Percentiles rank a stretch among this genome's conserved stretches.
Evolutionary conservation across 23 red algal genomes (phyloP).

Genomic region (Chondrus crispus): DNA sequence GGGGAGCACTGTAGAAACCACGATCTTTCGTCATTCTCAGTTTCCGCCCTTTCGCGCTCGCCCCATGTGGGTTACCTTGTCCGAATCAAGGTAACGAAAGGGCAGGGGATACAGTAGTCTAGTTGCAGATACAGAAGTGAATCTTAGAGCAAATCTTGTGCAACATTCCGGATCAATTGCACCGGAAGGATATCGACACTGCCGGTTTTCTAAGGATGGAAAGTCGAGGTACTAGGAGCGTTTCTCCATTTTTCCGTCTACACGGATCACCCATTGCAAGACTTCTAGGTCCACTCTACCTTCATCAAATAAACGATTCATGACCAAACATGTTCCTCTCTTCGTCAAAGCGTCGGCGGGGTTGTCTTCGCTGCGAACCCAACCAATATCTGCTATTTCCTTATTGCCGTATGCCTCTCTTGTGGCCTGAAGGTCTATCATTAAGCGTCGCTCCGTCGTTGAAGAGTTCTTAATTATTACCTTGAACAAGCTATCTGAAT

Average conservation of each 20-base stretch:
- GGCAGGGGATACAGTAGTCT: too few species aligned
- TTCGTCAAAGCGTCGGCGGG: slow-evolving; percentile 20
- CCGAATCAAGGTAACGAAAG: too few species aligned
- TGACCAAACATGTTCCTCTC: not conserved
- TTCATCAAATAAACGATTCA: slow-evolving; percentile 6
- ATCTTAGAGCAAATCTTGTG: not conserved
- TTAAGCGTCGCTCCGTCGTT: slow-evolving; percentile 44
- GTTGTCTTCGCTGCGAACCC: not conserved
- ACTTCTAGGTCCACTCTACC: not conserved
- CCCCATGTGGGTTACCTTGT: too few species aligned
- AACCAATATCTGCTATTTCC: slow-evolving; percentile 47
- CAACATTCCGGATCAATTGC: too few species aligned
- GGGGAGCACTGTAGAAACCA: too few species aligned
- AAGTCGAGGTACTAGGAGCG: not conserved
- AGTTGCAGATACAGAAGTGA: not conserved
- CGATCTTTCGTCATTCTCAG: too few species aligned
- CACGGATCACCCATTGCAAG: slow-evolving; percentile 28
- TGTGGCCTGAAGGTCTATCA: slow-evolving; percentile 37
- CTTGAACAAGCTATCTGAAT: slow-evolving; percentile 37
- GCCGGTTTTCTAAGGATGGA: not conserved
- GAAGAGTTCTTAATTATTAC: not conserved
- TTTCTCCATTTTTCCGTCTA: not conserved
- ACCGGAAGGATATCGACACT: not conserved
- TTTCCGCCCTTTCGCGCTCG: too few species aligned
- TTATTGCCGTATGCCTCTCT: slow-evolving; percentile 18